Percentiles rank a stretch among this genome's conserved stretches.
Conservation (phyloP, 352 stramenopile genomes). For the Phytophthora pisi region DNA sequence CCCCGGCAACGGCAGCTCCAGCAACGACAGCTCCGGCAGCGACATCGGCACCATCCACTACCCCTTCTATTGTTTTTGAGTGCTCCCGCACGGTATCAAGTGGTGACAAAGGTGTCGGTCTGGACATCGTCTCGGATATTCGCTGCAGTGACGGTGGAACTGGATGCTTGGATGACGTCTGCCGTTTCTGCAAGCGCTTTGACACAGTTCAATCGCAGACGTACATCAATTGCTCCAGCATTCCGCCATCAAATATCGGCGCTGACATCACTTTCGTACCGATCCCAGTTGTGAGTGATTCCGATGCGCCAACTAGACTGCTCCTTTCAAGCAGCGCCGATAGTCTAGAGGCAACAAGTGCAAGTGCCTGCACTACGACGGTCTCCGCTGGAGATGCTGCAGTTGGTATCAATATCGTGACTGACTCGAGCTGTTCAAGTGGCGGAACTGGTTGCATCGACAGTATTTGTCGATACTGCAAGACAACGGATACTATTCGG, state of each 20-base stretch:
- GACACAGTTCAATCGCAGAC: conserved; percentile 42
- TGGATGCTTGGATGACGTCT: conserved; percentile 39
- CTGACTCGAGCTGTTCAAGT: conserved; percentile 18
- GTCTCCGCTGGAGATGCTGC: conserved; percentile 23
- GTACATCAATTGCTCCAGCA: conserved; percentile 33
- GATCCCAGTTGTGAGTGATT: conserved; percentile 30
- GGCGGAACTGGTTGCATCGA: conserved; percentile 24
- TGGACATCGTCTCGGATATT: conserved; percentile 47
- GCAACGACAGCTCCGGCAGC: conserved; percentile 4
- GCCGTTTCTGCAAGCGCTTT: conserved; percentile 40
- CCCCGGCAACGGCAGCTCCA: background rate
- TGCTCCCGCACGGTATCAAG: conserved; percentile 31
- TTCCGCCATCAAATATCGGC: conserved; percentile 20
- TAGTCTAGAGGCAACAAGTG: conserved; percentile 1
- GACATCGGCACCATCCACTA: conserved; percentile 9
- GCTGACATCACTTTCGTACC: conserved; percentile 38
- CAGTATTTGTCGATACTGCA: background rate
- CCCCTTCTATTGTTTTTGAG: conserved; percentile 22
- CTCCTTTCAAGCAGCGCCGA: conserved; percentile 4
- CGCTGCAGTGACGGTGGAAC: conserved; percentile 41
- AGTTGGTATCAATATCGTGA: conserved; percentile 37
- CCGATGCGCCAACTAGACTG: conserved; percentile 5
- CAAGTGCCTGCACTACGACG: conserved; percentile 15
- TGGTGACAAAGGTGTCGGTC: conserved; percentile 39
- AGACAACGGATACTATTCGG: background rate